Percentiles rank a stretch among this genome's conserved stretches.
These are phyloP conservation scores for Blastobotrys petasosporus DNA, from an alignment of 1,139 yeast species.

Conservation along the genomic window DNA sequence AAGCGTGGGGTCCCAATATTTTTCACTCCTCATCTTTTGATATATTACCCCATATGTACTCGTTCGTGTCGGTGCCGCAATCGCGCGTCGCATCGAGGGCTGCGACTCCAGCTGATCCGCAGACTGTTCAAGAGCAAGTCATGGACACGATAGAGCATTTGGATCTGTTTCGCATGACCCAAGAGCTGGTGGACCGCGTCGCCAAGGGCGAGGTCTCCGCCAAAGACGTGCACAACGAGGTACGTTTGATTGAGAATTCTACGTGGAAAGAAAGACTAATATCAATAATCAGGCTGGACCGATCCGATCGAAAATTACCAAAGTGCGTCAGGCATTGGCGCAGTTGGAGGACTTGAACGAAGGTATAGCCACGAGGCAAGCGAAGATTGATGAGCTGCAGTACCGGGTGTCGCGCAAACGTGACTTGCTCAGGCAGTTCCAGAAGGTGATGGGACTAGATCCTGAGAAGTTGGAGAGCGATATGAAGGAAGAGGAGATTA, in stretches of 20 bases:
- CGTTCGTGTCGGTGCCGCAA: slow-evolving; percentile 14
- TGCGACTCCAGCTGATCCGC: slow-evolving; percentile 9
- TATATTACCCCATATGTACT: slow-evolving; percentile 8
- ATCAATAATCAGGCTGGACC: slow-evolving; percentile 23
- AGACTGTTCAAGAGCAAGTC: slow-evolving; percentile 4
- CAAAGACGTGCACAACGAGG: slow-evolving; percentile 25
- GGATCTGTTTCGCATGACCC: slow-evolving; percentile 23
- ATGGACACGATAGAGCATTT: slow-evolving; percentile 17
- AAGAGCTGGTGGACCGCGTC: slow-evolving; percentile 23
- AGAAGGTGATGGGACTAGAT: slow-evolving; percentile 16
- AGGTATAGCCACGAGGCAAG: slow-evolving; percentile 17
- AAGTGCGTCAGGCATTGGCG: slow-evolving; percentile 18
- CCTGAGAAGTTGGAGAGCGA: background rate
- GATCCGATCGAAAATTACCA: slow-evolving; percentile 22
- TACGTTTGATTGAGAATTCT: slow-evolving; percentile 5
- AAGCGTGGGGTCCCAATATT: background rate
- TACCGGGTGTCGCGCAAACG: slow-evolving; percentile 15
- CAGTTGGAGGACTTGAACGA: slow-evolving; percentile 21
- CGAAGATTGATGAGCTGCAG: slow-evolving; percentile 11
- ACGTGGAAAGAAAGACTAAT: background rate
- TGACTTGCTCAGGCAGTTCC: slow-evolving; percentile 18
- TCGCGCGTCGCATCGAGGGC: slow-evolving; percentile 9
- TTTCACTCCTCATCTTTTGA: too few relatives aligned
- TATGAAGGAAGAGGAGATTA: background rate
- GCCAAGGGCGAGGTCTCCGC: slow-evolving; percentile 20